Base-by-base conservation (phyloP, 305 asterid species). In the Fraxinus sp. region DNA sequence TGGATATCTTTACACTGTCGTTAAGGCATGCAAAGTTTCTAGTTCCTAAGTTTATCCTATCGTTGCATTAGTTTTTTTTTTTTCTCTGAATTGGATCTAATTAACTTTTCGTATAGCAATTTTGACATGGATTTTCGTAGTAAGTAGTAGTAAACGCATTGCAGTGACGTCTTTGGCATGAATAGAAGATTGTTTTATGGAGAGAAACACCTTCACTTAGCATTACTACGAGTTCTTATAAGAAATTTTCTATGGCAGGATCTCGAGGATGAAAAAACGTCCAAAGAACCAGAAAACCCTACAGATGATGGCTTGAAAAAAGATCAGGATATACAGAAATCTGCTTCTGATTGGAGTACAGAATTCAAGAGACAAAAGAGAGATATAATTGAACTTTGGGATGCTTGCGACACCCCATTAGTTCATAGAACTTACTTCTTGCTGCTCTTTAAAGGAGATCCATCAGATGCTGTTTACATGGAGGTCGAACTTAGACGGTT, bases 401-500 rank as follows among this genome's bases (percentile, higher is more conserved):
- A 90, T 80, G 88, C 86, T 75, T 97, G 98, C 84, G 79, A 88
- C 90, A 90, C 84, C n/a, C 92, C 98, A 41, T 85, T 97, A 39
- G 92, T 90, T 72, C 98, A 95, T 36, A 89, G 99, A 81, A 92
- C 94, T 85, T 97, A 92, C 78, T 97, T 97, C 75, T 91, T 86
- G 88, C 86, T 97, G 33, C 97, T 97, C 82, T 92, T 97, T 62
- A 87, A 87, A 81, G 99, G 99, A 66, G 98, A 97, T 80, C 98
- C 94, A 77, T 87, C 97, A 4, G 98, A 97, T 16, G 89, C 95
- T 24, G 91, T 97, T 26, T 97, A 97, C 90, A 79, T 97, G 92
- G 97, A 95, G 83, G 99, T 97, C 62, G 99, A 97, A 89, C 96
- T 89, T 24, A 88, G 99, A 82, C 90, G 98, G 30, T 89, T 97